These are phyloP conservation scores for Penicillium silybi DNA, from an alignment of 495 filamentous ascomycete species.

Conservation along the genomic window DNA sequence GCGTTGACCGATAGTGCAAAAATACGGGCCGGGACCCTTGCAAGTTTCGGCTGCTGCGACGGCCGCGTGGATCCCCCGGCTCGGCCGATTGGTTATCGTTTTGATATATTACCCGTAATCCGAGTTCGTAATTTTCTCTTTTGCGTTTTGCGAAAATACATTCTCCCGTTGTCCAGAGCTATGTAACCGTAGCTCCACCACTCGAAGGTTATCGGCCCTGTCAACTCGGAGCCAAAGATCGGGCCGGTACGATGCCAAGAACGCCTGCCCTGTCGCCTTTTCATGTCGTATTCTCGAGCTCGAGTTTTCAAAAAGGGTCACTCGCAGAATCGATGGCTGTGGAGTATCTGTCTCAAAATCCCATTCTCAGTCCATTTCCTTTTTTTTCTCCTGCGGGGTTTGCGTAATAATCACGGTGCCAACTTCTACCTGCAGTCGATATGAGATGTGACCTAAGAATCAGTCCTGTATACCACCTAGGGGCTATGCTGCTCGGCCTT, in stretches of 20 bases:
- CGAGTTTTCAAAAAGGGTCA: not conserved
- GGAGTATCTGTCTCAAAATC: no score
- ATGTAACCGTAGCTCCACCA: not conserved
- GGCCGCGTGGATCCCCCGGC: not conserved
- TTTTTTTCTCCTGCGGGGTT: no score
- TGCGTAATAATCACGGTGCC: no score
- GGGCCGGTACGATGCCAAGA: not conserved
- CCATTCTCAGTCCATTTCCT: no score
- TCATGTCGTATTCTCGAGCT: not conserved
- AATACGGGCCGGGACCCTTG: not conserved
- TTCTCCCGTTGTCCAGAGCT: not conserved
- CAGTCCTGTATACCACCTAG: not conserved
- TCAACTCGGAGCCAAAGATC: not conserved
- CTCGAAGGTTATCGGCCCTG: not conserved
- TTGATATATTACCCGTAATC: no score
- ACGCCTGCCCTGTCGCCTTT: no score
- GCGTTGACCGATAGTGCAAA: constrained; percentile 3
- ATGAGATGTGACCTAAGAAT: not conserved
- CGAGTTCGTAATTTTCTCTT: not conserved
- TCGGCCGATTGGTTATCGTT: not conserved
- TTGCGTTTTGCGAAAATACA: not conserved
- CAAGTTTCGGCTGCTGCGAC: not conserved
- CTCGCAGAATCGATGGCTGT: not conserved
- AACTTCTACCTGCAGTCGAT: not conserved
- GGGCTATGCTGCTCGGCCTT: no score